Evolutionary conservation across 345 rosid species (phyloP).

Genomic region (Trapa incisa): DNA sequence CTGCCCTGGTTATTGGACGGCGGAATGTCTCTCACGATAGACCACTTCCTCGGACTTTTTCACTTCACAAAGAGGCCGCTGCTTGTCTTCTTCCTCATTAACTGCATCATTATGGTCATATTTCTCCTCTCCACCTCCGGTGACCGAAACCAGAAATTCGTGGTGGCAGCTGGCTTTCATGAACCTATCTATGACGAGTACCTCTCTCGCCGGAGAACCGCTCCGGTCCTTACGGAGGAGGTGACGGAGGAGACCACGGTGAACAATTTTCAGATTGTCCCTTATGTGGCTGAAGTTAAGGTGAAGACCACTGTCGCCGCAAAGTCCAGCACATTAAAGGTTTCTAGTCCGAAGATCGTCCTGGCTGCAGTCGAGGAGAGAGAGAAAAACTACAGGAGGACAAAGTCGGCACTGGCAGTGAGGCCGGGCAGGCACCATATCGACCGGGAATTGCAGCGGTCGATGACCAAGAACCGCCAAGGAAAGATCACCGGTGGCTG

Average conservation of each 20-base stretch:
- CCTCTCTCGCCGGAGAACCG: too few relatives aligned
- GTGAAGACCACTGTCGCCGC: neutral
- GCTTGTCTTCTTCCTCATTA: slow-evolving; percentile 8
- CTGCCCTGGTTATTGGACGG: neutral
- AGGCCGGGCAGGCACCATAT: neutral
- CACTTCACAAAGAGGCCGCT: slow-evolving; percentile 3
- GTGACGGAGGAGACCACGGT: neutral
- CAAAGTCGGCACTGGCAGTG: neutral
- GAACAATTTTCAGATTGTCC: slow-evolving; percentile 5
- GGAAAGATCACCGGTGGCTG: neutral
- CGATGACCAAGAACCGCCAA: slow-evolving; percentile 8
- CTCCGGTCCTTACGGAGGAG: neutral
- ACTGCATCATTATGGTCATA: slow-evolving; percentile 8
- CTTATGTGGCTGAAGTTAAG: neutral
- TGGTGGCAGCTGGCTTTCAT: neutral
- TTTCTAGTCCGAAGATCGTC: neutral
- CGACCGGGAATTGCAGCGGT: slow-evolving; percentile 4
- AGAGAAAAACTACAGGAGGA: neutral
- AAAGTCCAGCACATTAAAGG: neutral
- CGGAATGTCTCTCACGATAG: too few relatives aligned
- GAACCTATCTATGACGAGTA: neutral
- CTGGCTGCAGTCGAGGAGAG: neutral
- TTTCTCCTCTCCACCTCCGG: neutral
- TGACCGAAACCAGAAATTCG: neutral
- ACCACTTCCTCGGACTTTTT: slow-evolving; percentile 4